Evolutionary conservation across 2,329 filamentous ascomycete species (phyloP), one percentile per base, ranked within the genome.

Genomic region (Talaromyces sp.): DNA sequence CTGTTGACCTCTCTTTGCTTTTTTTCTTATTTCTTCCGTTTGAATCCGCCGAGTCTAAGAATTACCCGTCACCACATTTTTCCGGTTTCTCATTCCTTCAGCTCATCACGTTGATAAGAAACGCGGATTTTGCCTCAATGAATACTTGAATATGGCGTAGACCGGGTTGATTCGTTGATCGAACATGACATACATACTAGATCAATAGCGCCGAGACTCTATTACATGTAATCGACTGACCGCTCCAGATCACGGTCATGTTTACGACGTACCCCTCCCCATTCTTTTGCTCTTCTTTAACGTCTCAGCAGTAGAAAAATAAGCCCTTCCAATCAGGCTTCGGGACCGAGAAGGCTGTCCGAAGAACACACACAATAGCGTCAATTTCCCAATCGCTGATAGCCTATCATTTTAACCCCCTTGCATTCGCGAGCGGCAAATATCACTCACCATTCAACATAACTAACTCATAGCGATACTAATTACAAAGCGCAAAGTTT

Each of bases 351-450:
- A 21, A 23, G n/a, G 18, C 50, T 21, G 21, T 21, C 48, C 9
- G 7, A 54, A 54, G 28, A 21, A n/a, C 44, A 16, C n/a, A 50
- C 46, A n/a, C 25, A 23, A 52, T 18, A 21, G 28, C 50, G 48
- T 33, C 48, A 35, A 35, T 54, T 31, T 11, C 50, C 48, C 31
- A 54, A 54, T 54, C 50, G 31, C 50, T 54, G 50, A 37, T 11
- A 54, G 31, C 50, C 50, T 54, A 54, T 54, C 50, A 54, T 7
- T 23, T 37, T 31, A 54, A 52, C 31, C 50, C 50, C 50, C 50
- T 54, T 54, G 50, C 50, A 54, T 54, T 37, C 9, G 50, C 50
- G 28, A 35, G 50, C 50, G 50, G 50, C 50, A 54, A 54, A 35
- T 35, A 52, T 52, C 48, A 33, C 33, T 52, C 28, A 14, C 25